A percentile compares a stretch with the other conserved stretches of the same genome.
phyloP scores from a whole-genome alignment of 331 rosid genomes.

The Rhamnella rubrinervis region DNA sequence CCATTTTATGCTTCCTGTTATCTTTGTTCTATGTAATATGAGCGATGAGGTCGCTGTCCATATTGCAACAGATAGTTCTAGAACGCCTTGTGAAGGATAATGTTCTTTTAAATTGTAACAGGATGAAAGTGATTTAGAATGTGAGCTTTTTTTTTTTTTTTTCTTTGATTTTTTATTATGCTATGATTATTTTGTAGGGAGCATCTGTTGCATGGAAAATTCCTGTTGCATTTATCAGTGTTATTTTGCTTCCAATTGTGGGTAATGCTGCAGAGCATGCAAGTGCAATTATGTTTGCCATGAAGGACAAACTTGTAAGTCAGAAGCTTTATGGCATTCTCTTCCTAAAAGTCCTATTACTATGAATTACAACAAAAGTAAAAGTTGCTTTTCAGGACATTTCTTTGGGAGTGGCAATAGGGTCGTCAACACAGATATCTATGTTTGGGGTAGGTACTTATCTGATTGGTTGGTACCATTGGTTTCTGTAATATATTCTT shows the following conservation, averaged over 20 bases:
- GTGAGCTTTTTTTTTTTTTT: not conserved
- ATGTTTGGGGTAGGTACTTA: conserved; percentile 66
- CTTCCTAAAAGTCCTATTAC: conserved; percentile 6
- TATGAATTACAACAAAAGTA: not conserved
- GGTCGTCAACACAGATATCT: conserved; percentile 79
- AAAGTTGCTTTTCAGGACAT: conserved; percentile 54
- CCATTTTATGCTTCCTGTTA: too few species aligned
- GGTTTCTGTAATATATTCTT: not conserved
- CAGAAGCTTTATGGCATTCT: conserved; percentile 16
- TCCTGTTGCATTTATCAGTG: conserved; percentile 71
- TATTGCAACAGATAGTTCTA: conserved; percentile 5
- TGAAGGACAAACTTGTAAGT: conserved; percentile 87
- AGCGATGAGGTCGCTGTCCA: not conserved
- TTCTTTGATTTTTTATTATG: not conserved
- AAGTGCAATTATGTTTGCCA: conserved; percentile 80
- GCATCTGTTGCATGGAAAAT: conserved; percentile 63
- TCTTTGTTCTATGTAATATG: too few species aligned
- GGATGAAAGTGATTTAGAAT: not conserved
- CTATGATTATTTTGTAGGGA: conserved; percentile 46
- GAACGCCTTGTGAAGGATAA: not conserved
- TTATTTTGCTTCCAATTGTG: conserved; percentile 80
- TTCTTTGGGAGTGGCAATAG: conserved; percentile 82
- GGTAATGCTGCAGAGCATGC: conserved; percentile 94
- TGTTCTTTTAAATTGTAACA: not conserved
- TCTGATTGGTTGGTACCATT: conserved; percentile 16